These are phyloP conservation scores for Linum lewisii DNA, from an alignment of 345 rosid genomes.

Conservation along the genomic window DNA sequence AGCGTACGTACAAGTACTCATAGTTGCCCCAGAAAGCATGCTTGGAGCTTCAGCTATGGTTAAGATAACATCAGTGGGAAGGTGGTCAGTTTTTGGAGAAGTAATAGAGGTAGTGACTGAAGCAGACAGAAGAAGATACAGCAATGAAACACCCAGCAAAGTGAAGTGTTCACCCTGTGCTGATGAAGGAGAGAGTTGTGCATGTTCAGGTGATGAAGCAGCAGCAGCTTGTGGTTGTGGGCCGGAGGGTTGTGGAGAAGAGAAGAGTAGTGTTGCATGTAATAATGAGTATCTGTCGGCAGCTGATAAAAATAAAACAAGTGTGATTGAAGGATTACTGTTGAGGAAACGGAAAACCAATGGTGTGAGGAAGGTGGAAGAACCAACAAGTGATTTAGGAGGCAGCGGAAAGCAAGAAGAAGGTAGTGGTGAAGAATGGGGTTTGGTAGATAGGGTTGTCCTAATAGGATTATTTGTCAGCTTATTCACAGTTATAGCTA, in stretches of 20 bases:
- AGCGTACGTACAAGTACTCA: slow-evolving; percentile 75
- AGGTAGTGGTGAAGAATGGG: slow-evolving; percentile 33
- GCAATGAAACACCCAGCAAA: slow-evolving; percentile 16
- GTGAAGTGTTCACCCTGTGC: slow-evolving; percentile 23
- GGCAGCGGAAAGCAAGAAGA: slow-evolving; percentile 23
- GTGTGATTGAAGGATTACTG: slow-evolving; percentile 40
- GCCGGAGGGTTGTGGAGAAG: slow-evolving; percentile 42
- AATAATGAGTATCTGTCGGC: slow-evolving; percentile 6
- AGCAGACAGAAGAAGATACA: slow-evolving; percentile 14
- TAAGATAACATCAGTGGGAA: slow-evolving; percentile 82
- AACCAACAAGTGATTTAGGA: slow-evolving; percentile 8
- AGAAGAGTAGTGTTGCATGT: slow-evolving; percentile 9
- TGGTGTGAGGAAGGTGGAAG: slow-evolving; percentile 19
- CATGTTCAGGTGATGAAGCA: slow-evolving; percentile 29
- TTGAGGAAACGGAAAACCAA: slow-evolving; percentile 28
- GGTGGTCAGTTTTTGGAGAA: slow-evolving; percentile 92
- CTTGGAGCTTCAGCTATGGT: slow-evolving; percentile 67
- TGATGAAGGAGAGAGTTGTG: slow-evolving; percentile 26
- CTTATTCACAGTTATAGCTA: slow-evolving; percentile 38
- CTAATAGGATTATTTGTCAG: slow-evolving; percentile 58
- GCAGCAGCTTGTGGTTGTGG: slow-evolving; percentile 38
- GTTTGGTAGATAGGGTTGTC: slow-evolving; percentile 43
- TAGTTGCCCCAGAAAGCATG: slow-evolving; percentile 55
- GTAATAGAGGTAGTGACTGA: slow-evolving; percentile 47
- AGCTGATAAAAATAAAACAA: slow-evolving; percentile 27